Evolutionary conservation across 1,139 yeast genomes (phyloP).

Genomic region (Blastobotrys buckinghamii): DNA sequence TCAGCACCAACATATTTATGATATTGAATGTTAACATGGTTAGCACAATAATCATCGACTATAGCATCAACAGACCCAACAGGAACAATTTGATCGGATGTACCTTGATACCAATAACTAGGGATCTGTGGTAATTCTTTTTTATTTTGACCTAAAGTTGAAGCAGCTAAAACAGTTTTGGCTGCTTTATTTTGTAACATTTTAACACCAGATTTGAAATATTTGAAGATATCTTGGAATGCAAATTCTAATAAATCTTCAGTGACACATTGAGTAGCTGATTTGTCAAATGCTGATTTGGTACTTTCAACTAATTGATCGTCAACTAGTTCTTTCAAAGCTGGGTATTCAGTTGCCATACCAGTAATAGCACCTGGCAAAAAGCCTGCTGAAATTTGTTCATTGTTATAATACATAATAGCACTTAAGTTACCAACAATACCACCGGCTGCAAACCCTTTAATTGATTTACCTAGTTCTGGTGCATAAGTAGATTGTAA

Average conservation of each 20-base stretch:
- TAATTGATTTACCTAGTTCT: slow-evolving; percentile 23
- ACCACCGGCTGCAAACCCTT: slow-evolving; percentile 28
- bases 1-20: slow-evolving; percentile 23
- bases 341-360: slow-evolving; percentile 28
- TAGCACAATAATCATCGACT: background rate
- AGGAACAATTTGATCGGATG: slow-evolving; percentile 26
- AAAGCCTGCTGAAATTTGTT: slow-evolving; percentile 23
- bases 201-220: slow-evolving; percentile 19
- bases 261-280: slow-evolving; percentile 16
- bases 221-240: slow-evolving; percentile 19
- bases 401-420: slow-evolving; percentile 16
- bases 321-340: slow-evolving; percentile 11
- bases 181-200: slow-evolving; percentile 21
- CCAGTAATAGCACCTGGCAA: slow-evolving; percentile 28
- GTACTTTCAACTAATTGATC: slow-evolving; percentile 16
- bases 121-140: slow-evolving; percentile 22
- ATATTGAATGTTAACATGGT: slow-evolving; percentile 20
- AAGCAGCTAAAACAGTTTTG: slow-evolving; percentile 15
- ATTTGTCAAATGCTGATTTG: slow-evolving; percentile 14
- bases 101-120: slow-evolving; percentile 28
- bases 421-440: slow-evolving; percentile 22
- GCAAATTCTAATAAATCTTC: slow-evolving; percentile 17
- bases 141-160: slow-evolving; percentile 18
- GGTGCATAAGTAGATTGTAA: slow-evolving; percentile 28
- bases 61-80: slow-evolving; percentile 20